Evolutionary conservation across 257 asterid species (phyloP).

Genomic region (Ophiorrhiza pumila): DNA sequence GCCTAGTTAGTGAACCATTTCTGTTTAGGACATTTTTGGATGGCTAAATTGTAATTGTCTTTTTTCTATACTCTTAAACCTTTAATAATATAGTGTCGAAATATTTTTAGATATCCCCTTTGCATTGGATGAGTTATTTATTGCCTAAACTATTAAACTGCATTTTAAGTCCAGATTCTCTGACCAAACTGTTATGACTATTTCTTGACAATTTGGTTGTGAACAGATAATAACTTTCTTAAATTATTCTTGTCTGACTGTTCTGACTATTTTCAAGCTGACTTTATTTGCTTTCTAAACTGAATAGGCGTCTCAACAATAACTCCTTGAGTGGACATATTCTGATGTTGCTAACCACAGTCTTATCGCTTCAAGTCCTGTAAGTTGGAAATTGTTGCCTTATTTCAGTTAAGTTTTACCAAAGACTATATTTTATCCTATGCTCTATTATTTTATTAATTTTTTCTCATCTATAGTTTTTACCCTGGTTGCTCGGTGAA

Average conservation of each 20-base stretch:
- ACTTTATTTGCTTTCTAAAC: conserved; percentile 22
- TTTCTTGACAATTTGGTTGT: background rate
- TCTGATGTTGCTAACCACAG: conserved; percentile 58
- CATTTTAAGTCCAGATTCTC: background rate
- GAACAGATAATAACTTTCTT: background rate
- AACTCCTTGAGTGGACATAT: conserved; percentile 75
- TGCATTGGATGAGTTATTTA: background rate
- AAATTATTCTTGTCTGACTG: background rate
- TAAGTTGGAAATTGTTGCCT: conserved; percentile 38
- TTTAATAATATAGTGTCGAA: background rate
- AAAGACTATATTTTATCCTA: background rate
- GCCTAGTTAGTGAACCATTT: background rate
- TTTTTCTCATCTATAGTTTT: background rate
- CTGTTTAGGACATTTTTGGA: too few relatives aligned
- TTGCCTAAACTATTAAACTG: background rate
- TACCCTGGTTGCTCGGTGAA: conserved; percentile 20
- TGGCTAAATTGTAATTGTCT: too few relatives aligned
- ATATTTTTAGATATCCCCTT: background rate
- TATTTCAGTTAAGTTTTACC: conserved; percentile 9
- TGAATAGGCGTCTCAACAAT: conserved; percentile 90
- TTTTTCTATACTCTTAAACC: background rate
- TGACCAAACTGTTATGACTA: background rate
- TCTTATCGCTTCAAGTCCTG: conserved; percentile 90
- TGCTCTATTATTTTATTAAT: too few relatives aligned
- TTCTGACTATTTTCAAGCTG: conserved; percentile 12